Evolutionary conservation across 2,329 filamentous ascomycete genomes (phyloP).

Genomic region (Neocucurbitaria cava): DNA sequence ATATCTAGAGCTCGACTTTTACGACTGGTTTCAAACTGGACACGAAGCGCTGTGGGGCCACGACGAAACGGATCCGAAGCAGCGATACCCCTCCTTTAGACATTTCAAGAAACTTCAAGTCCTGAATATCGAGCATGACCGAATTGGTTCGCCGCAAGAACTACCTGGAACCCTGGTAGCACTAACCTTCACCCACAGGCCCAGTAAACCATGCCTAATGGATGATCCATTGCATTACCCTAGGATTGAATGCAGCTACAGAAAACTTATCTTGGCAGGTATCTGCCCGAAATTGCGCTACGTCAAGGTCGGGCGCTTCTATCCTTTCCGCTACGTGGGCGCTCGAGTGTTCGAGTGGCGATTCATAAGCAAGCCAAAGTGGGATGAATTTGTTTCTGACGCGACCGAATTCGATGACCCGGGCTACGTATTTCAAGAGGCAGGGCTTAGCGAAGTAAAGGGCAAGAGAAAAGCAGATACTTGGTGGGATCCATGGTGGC

Average conservation of each 20-base stretch:
- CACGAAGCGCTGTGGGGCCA: neutral
- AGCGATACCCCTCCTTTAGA: neutral
- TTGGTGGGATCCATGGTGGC: neutral
- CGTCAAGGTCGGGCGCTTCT: neutral
- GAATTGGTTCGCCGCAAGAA: neutral
- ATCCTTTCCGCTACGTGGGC: conserved; percentile 1
- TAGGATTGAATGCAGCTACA: neutral
- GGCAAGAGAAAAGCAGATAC: neutral
- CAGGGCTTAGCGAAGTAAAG: neutral
- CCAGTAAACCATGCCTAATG: neutral
- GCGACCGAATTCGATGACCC: neutral
- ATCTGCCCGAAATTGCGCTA: neutral
- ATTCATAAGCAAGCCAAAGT: neutral
- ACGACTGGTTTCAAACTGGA: conserved; percentile 1
- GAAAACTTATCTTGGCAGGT: neutral
- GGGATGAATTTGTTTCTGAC: neutral
- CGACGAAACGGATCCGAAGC: neutral
- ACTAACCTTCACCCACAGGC: neutral
- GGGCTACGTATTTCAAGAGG: neutral
- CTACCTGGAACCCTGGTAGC: neutral
- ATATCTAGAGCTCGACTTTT: neutral
- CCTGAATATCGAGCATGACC: neutral
- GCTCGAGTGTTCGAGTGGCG: neutral
- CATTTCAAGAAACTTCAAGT: neutral
- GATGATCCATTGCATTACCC: conserved; percentile 1